Percentiles rank a stretch among this genome's conserved stretches.
These are phyloP conservation scores for Phytophthora quininea DNA, from an alignment of 352 stramenopile species.

Conservation along the genomic window DNA sequence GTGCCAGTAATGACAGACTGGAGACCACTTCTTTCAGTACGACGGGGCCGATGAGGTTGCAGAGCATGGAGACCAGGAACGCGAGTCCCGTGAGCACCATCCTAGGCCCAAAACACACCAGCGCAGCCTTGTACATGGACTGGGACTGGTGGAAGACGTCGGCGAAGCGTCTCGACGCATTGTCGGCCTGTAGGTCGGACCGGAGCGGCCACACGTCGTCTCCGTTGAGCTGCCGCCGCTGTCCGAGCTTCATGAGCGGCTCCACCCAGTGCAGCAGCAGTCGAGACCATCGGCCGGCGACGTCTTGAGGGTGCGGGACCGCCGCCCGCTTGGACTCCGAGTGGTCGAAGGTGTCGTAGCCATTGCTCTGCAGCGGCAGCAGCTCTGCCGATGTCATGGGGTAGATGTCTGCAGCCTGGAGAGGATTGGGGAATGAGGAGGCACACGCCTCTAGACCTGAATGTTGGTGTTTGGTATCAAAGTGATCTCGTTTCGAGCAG, in stretches of 20 bases:
- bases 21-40: conserved; percentile 52
- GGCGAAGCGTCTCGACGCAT: conserved; percentile 29
- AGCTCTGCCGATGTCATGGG: conserved; percentile 16
- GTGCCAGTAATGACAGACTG: conserved; percentile 28
- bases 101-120: conserved; percentile 40
- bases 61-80: conserved; percentile 55
- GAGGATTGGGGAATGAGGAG: conserved; percentile 15
- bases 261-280: conserved; percentile 57
- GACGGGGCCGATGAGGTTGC: conserved; percentile 53
- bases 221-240: conserved; percentile 48
- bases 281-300: conserved; percentile 37
- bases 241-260: conserved; percentile 50
- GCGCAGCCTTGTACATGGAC: conserved; percentile 41
- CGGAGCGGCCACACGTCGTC: conserved; percentile 54
- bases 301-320: conserved; percentile 26
- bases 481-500: background rate
- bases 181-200: conserved; percentile 30
- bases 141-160: conserved; percentile 31
- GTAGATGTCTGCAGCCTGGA: background rate
- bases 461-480: background rate
- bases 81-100: conserved; percentile 48
- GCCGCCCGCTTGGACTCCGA: conserved; percentile 19
- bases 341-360: conserved; percentile 40
- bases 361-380: conserved; percentile 21
- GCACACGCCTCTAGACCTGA: background rate